Evolutionary conservation across 1,139 yeast species (phyloP).

Genomic region (Yamadazyma diddensiae): DNA sequence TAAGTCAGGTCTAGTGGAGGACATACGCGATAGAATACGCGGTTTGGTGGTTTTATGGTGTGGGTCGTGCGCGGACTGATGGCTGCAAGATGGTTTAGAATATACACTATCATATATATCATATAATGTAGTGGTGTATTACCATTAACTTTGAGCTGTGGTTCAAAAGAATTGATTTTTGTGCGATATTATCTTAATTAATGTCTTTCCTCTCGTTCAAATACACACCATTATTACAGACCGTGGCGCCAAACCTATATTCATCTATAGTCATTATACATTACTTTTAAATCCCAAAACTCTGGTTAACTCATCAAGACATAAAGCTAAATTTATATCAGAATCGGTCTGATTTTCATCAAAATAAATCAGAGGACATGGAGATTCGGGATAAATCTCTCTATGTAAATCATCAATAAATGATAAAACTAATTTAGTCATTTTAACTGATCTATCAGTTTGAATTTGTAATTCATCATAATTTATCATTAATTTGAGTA

Average conservation of each 20-base stretch:
- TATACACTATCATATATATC: too few relatives aligned
- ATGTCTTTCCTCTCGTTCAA: too few relatives aligned
- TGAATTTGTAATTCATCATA: constrained; percentile 25
- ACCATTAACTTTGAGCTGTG: too few relatives aligned
- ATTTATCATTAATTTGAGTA: constrained; percentile 31
- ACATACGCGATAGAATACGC: constrained; percentile 30
- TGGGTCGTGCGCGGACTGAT: too few relatives aligned
- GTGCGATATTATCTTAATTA: too few relatives aligned
- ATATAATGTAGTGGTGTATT: too few relatives aligned
- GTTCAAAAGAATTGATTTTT: too few relatives aligned
- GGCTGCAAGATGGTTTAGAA: too few relatives aligned
- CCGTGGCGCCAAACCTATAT: too few relatives aligned
- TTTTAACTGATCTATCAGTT: constrained; percentile 24
- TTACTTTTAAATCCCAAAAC: neutral
- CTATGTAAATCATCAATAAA: constrained; percentile 31
- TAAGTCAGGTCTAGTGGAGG: constrained; percentile 67
- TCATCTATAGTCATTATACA: too few relatives aligned
- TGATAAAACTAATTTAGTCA: constrained; percentile 19
- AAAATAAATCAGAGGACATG: constrained; percentile 4
- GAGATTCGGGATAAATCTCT: constrained; percentile 15
- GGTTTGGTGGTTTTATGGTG: constrained; percentile 1
- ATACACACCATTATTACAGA: too few relatives aligned
- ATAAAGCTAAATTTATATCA: constrained; percentile 5
- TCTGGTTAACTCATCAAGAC: constrained; percentile 5
- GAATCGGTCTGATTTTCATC: neutral